Evolutionary conservation across 129 eudicot genomes (phyloP), one percentile per base, ranked within the genome.

Genomic region (Tagetes erecta): DNA sequence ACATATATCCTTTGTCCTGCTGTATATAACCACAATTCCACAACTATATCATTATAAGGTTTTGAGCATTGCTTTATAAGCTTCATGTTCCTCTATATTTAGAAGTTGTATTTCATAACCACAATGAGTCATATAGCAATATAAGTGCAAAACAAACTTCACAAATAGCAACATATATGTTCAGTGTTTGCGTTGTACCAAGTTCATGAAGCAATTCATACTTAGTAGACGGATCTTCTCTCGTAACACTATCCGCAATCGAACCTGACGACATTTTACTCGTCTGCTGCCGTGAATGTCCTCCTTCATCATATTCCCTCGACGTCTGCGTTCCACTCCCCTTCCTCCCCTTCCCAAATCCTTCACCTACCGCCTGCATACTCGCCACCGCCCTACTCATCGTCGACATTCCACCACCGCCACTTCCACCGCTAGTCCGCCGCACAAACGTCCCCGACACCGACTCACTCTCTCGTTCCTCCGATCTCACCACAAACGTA

Each of bases 311-410:
- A 42, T 66, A 64, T 10, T 73, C 70, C 56, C 70, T 53, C 7
- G 84, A 63, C 3, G 76, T 73, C 8, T 81, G 70, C 11, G 77
- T 74, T 68, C 86, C 84, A 56, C 76, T 82, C 73, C 86, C 85
- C 52, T 82, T 85, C 86, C 77, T 80, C 73, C 74, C 66, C 84
- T 52, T 90, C 68, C 91, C 89, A 77, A 82, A 80, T 82, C 91
- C 92, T 59, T 88, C 96, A 42, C 92, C 91, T 20, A 65, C 85
- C 50, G 82, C 90, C 82, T 87, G 92, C 97, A 94, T 90, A 85
- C 97, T 93, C 37, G 93, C 98, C 74, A 93, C 96, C 68, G 96
- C 98, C 81, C 85, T 90, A 80, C 91, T 88, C 97, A 94, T 90
- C 53, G 87, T 85, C 46, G 92, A 82, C 79, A 81, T 83, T 44